A percentile compares a stretch with the other conserved stretches of the same genome.
phyloP scores from a whole-genome alignment of 202 grass and related monocot species.

The Thinopyrum obtusiflorum region DNA sequence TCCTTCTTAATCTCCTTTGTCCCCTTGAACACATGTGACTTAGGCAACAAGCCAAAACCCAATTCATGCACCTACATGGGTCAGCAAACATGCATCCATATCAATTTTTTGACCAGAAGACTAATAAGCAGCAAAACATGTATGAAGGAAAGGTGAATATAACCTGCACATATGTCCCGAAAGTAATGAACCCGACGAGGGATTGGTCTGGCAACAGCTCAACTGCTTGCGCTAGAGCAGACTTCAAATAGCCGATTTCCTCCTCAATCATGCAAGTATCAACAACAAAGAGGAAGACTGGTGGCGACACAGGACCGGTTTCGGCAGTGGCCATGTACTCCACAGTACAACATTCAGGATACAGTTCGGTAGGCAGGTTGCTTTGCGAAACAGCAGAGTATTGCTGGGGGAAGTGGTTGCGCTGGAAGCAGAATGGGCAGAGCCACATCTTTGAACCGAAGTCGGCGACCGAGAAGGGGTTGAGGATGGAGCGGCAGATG shows the following conservation, averaged over 20 bases:
- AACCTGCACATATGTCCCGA: constrained; percentile 92
- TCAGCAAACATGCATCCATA: constrained; percentile 2
- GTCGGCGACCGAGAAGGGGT: constrained; percentile 79
- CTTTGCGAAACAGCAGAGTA: constrained; percentile 71
- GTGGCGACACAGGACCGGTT: constrained; percentile 40
- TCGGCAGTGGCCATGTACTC: constrained; percentile 63
- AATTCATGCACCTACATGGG: constrained; percentile 75
- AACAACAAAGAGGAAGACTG: constrained; percentile 94
- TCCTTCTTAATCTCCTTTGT: constrained; percentile 88
- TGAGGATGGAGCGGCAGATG: constrained; percentile 81
- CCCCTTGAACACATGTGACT: constrained; percentile 92
- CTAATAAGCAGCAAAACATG: background rate
- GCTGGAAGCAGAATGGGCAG: constrained; percentile 94
- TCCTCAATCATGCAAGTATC: constrained; percentile 97
- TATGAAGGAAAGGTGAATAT: constrained; percentile 23
- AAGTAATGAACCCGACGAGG: constrained; percentile 94
- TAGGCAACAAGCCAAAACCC: constrained; percentile 81
- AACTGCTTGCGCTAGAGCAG: constrained; percentile 77
- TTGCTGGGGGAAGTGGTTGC: constrained; percentile 83
- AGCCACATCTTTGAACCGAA: constrained; percentile 84
- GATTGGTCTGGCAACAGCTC: constrained; percentile 89
- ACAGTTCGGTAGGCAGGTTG: constrained; percentile 81
- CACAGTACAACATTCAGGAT: constrained; percentile 69
- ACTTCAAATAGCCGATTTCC: constrained; percentile 87
- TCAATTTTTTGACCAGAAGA: background rate